A percentile compares a stretch with the other conserved stretches of the same genome.
These are phyloP conservation scores for Ogataea nitratoaversa DNA, from an alignment of 805 yeast species.

Conservation along the genomic window DNA sequence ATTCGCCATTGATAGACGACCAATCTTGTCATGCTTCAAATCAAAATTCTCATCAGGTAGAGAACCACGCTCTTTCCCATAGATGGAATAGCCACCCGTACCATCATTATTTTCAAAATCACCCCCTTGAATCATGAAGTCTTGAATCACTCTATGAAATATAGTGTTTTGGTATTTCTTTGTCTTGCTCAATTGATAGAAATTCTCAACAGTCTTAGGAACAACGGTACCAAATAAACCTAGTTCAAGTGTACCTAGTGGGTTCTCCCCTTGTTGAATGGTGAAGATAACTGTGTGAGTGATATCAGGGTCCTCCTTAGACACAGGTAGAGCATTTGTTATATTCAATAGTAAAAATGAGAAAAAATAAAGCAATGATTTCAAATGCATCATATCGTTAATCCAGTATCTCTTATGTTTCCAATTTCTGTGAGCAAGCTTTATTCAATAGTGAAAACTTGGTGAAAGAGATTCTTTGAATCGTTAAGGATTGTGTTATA, in stretches of 20 bases:
- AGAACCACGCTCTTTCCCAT: slow-evolving; percentile 48
- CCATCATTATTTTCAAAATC: slow-evolving; percentile 66
- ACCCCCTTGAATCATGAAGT: slow-evolving; percentile 86
- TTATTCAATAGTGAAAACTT: too few species aligned
- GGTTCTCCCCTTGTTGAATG: slow-evolving; percentile 29
- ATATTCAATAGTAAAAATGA: not conserved
- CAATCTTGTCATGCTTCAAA: slow-evolving; percentile 43
- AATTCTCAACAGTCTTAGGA: slow-evolving; percentile 62
- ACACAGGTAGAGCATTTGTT: slow-evolving; percentile 5
- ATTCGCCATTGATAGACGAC: slow-evolving; percentile 49
- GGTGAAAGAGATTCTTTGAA: too few species aligned
- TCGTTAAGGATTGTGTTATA: too few species aligned
- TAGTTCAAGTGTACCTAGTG: slow-evolving; percentile 44
- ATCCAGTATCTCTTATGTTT: too few species aligned
- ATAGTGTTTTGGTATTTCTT: slow-evolving; percentile 49
- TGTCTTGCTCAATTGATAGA: slow-evolving; percentile 42
- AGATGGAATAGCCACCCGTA: slow-evolving; percentile 75
- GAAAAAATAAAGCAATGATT: not conserved
- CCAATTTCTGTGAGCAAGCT: too few species aligned
- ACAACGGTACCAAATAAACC: slow-evolving; percentile 65
- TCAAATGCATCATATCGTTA: not conserved
- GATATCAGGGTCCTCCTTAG: slow-evolving; percentile 40
- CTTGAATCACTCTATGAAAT: slow-evolving; percentile 71
- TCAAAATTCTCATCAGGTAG: slow-evolving; percentile 71
- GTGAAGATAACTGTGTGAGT: slow-evolving; percentile 44